Conservation (phyloP, 805 yeast genomes). For the Ogataea ganodermae region DNA sequence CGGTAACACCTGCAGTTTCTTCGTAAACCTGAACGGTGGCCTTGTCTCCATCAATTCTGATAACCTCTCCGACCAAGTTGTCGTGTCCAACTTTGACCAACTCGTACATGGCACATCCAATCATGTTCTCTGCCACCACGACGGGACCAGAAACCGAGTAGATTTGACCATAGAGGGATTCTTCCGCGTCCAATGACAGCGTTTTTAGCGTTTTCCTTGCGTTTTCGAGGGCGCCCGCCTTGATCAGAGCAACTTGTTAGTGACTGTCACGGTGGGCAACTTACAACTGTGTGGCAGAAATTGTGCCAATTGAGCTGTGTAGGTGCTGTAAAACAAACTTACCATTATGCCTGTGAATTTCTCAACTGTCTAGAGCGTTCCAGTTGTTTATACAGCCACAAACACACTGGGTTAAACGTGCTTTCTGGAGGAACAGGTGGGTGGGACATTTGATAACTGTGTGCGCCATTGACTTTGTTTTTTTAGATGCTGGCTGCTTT, state of each 20-base stretch:
- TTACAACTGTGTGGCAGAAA: not conserved
- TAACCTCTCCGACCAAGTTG: constrained; percentile 96
- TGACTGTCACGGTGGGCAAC: not conserved
- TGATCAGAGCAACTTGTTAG: not conserved
- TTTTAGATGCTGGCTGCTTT: constrained; percentile 22
- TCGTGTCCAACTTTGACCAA: constrained; percentile 98
- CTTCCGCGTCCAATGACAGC: constrained; percentile 73
- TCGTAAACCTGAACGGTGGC: constrained; percentile 99
- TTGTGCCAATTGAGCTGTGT: not conserved
- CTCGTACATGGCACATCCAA: constrained; percentile 99
- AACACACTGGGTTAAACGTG: constrained; percentile 5
- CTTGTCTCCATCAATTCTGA: constrained; percentile 93
- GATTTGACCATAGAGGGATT: constrained; percentile 82
- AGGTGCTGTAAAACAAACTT: not conserved
- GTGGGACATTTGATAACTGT: not conserved
- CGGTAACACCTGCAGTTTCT: constrained; percentile 99
- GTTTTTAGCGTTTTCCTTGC: constrained; percentile 93
- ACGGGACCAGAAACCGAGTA: constrained; percentile 98
- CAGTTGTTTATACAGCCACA: constrained; percentile 4
- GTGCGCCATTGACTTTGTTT: constrained; percentile 3
- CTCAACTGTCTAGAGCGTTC: constrained; percentile 40
- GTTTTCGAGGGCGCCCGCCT: constrained; percentile 96
- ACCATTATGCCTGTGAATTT: constrained; percentile 8
- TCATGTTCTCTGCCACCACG: constrained; percentile 96
- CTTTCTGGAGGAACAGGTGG: not conserved